These are phyloP conservation scores for Jacaranda copaia DNA, from an alignment of 257 asterid species.

Conservation along the genomic window DNA sequence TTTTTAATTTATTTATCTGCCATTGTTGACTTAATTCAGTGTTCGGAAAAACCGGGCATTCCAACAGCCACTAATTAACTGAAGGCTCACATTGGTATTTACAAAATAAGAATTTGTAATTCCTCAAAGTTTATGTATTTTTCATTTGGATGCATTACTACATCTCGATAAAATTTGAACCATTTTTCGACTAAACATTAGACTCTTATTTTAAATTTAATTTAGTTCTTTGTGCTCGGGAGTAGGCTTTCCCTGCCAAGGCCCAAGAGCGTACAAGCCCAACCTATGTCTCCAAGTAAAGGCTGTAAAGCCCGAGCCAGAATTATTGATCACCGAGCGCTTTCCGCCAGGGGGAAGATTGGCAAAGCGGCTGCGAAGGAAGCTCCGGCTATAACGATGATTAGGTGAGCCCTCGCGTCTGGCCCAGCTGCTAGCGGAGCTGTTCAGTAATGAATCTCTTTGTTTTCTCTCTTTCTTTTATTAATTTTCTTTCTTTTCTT, in stretches of 20 bases:
- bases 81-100: too few relatives aligned
- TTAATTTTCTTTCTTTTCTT: neutral
- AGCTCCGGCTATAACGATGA: constrained; percentile 37
- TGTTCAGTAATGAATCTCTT: neutral
- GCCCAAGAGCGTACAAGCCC: constrained; percentile 30
- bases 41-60: too few relatives aligned
- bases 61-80: too few relatives aligned
- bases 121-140: too few relatives aligned
- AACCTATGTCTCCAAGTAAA: neutral
- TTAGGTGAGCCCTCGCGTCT: constrained; percentile 35
- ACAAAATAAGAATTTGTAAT: too few relatives aligned
- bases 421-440: neutral
- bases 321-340: neutral
- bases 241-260: constrained; percentile 9
- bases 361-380: constrained; percentile 24
- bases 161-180: too few relatives aligned
- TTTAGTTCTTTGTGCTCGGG: too few relatives aligned
- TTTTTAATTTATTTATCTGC: too few relatives aligned
- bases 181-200: too few relatives aligned
- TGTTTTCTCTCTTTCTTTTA: neutral
- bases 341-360: constrained; percentile 2
- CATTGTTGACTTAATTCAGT: too few relatives aligned
- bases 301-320: constrained; percentile 25
- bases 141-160: too few relatives aligned
- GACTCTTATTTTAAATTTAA: too few relatives aligned